Base-by-base conservation (phyloP, 2,329 filamentous ascomycete species). In the Fusarium xylarioides region DNA sequence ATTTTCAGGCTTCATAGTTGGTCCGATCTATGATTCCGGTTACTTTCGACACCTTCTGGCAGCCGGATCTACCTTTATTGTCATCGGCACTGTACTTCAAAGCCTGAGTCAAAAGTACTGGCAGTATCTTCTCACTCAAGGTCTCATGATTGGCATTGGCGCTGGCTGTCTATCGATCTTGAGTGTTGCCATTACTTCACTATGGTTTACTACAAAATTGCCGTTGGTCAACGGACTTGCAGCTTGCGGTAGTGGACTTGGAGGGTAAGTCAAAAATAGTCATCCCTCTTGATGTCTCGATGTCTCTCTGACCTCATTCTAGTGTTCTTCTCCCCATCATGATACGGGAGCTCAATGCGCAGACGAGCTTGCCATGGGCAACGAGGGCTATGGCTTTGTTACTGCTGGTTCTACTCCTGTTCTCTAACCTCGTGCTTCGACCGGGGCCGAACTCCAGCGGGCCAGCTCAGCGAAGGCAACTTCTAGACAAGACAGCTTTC, bases 111-210 rank as follows among this genome's bases (percentile, higher is more conserved):
- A 50, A 5, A 42, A 88, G 74, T 93, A 93, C 77, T 95, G 92
- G 91, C 93, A 96, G 53, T 95, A 95, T 77, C 89, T 97, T 80
- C 83, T 97, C 21, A 87, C 89, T 8, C 94, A 95, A 74, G 92
- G 93, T 4, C 79, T 96, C 2, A 81, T 95, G 9, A 88, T 89
- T 53, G 94, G 94, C 11, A 71, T 92, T 3, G 92, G 91, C 5
- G 90, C 90, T 3, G 92, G 92, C 2, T 86, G 95, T 43, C 88
- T 97, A 52, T 95, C 95, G 77, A 96, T 93, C 0, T 92, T 94
- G 2, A 90, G 92, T 26, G 86, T 97, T 60, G 89, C 92, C 0
- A 89, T 91, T 4, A 87, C 96, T 5, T 92, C 92, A 1, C 92
- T 96, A 77, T 96, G 90, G 84, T 97, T 97, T 84, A 86, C 89